Evolutionary conservation across 202 grass and related monocot genomes (phyloP).

Genomic region (Tripidium arundinaceum): DNA sequence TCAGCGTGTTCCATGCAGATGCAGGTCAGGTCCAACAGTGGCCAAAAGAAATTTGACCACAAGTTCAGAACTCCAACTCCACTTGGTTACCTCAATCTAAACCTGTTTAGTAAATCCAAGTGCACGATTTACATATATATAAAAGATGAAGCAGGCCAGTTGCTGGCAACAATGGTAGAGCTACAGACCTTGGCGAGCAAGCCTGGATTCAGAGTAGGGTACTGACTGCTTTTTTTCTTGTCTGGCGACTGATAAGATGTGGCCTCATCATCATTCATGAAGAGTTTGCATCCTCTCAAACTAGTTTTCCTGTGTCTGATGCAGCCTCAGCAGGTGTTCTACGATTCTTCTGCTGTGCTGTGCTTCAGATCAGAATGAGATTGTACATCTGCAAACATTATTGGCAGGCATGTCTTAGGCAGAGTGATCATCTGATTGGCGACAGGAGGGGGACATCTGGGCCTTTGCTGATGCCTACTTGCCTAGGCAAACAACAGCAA

Average conservation of each 20-base stretch:
- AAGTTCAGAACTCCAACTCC: neutral
- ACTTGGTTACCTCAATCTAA: neutral
- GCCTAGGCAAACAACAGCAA: neutral
- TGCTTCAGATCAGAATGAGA: too few relatives aligned
- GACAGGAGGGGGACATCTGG: neutral
- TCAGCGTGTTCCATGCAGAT: neutral
- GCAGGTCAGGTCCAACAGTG: neutral
- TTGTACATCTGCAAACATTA: neutral
- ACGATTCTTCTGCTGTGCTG: neutral
- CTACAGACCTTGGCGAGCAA: neutral
- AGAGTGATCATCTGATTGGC: neutral
- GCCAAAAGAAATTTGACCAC: conserved; percentile 1
- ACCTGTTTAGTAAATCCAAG: neutral
- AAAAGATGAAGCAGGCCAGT: neutral
- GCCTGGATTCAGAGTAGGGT: neutral
- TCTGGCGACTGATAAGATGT: neutral
- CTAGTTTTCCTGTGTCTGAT: too few relatives aligned
- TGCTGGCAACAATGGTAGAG: neutral
- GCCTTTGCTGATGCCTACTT: neutral
- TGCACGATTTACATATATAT: neutral
- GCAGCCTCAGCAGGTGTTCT: neutral
- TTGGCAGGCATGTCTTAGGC: neutral
- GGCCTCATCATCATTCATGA: neutral
- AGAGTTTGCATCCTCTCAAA: neutral
- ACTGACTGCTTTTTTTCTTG: neutral